Base-by-base conservation (phyloP, 805 yeast genomes). In the Suhomyces faveliae region DNA sequence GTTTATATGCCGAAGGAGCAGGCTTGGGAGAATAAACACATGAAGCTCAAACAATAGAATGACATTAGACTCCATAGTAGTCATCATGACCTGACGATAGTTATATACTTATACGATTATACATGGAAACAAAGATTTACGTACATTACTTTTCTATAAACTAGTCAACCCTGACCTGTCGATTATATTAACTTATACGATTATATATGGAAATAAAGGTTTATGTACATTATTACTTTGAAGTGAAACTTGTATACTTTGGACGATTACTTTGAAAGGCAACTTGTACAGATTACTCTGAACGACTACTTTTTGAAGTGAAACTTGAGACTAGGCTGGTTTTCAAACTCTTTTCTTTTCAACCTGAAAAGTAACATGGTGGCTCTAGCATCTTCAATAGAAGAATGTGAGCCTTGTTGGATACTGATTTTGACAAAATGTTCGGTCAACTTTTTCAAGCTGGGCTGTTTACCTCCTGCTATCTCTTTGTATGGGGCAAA, bases 381-480 rank as follows among this genome's bases (percentile, higher is more conserved):
- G 1, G 91, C 91, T 58, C 80, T 80, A 0, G 97, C 96, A 69
- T 90, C 97, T 60, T 89, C 96, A 1, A 90, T 88, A 0, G 96
- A 88, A 3, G 94, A 85, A 68, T 91, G 97, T 51, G 81, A 77
- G 0, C 84, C 89, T 0, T 68, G 70, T 64, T 90, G 96, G 49
- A 90, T 87, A 8, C 80, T 83, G 1, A 77, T 47, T 1, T 77
- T 73, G 30, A 89, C 62, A 11, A 84, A 69, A 55, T 79, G 83
- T 50, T 74, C 70, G 1, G 86, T 67, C 24, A 90, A 67, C 52
- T 79, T 83, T 62, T 85, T 87, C 58, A 90, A 72, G 40, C 85
- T 71, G 2, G 97, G 96, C 0, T 87, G 78, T 55, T 81, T 83
- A 4, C 92, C 92, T 40, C 71, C 76, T 0, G 88, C 70, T 20